Conservation (phyloP, 495 filamentous ascomycete species). For the Penicillium desertorum region DNA sequence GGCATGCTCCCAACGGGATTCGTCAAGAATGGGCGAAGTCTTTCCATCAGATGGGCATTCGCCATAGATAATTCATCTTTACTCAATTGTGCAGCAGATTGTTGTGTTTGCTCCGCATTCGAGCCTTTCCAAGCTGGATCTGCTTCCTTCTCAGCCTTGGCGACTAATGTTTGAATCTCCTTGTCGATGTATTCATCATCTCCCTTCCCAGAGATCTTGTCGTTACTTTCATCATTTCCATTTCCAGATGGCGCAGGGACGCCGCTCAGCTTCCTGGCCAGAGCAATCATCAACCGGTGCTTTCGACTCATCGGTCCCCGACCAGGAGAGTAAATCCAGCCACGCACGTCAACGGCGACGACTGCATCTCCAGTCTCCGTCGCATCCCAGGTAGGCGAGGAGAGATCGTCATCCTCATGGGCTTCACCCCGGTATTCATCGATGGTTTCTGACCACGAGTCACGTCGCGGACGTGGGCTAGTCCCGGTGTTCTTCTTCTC, state of each 20-base stretch:
- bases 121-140: constrained; percentile 61
- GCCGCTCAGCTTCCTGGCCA: constrained; percentile 81
- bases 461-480: constrained; percentile 21
- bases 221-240: constrained; percentile 29
- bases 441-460: constrained; percentile 37
- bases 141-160: constrained; percentile 66
- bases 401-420: constrained; percentile 23
- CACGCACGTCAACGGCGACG: constrained; percentile 85
- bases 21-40: constrained; percentile 84
- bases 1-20: constrained; percentile 69
- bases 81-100: constrained; percentile 56
- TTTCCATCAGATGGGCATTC: constrained; percentile 81
- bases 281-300: constrained; percentile 78
- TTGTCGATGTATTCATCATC: constrained; percentile 64
- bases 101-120: constrained; percentile 18
- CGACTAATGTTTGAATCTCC: constrained; percentile 72
- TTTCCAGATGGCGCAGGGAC: constrained; percentile 63
- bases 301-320: constrained; percentile 83
- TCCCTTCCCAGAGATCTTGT: constrained; percentile 25
- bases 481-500: constrained; percentile 27
- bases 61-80: constrained; percentile 72
- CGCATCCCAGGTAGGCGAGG: constrained; percentile 60
- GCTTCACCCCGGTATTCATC: constrained; percentile 40
- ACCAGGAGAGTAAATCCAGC: constrained; percentile 89
- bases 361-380: constrained; percentile 75